Evolutionary conservation across 352 stramenopile species (phyloP).

Genomic region (Nannochloropsis limnetica): DNA sequence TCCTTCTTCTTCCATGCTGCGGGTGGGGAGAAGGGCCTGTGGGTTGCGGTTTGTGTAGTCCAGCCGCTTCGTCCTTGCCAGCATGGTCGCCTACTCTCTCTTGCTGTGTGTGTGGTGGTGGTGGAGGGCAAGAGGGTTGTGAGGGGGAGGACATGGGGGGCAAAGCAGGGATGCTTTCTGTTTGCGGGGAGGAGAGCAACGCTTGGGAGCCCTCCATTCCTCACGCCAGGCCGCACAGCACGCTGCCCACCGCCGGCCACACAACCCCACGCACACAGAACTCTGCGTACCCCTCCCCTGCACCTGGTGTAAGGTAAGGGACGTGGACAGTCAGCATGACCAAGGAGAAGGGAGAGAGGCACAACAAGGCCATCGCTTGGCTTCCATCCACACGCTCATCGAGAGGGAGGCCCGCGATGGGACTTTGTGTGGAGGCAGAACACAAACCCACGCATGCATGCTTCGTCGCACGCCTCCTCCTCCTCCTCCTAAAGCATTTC

Average conservation of each 20-base stretch:
- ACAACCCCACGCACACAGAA: neutral
- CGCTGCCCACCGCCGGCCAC: neutral
- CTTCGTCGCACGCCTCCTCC: neutral
- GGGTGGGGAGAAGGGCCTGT: neutral
- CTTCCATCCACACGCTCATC: neutral
- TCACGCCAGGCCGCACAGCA: neutral
- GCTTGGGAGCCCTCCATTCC: constrained; percentile 33
- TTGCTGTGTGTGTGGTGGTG: neutral
- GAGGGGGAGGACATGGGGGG: neutral
- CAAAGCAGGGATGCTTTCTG: neutral
- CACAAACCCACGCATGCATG: neutral
- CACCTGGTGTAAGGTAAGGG: neutral
- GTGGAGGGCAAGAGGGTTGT: neutral
- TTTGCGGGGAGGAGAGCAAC: neutral
- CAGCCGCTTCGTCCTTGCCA: neutral
- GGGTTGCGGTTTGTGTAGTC: neutral
- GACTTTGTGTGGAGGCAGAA: neutral
- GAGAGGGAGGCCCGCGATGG: neutral
- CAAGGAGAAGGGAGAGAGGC: neutral
- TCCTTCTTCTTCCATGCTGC: neutral
- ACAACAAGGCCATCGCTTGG: neutral
- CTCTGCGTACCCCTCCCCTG: neutral
- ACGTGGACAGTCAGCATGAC: neutral
- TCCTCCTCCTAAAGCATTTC: neutral
- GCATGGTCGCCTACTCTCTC: neutral